Base-by-base conservation (phyloP, 495 filamentous ascomycete species). In the Talaromyces trachyspermus region DNA sequence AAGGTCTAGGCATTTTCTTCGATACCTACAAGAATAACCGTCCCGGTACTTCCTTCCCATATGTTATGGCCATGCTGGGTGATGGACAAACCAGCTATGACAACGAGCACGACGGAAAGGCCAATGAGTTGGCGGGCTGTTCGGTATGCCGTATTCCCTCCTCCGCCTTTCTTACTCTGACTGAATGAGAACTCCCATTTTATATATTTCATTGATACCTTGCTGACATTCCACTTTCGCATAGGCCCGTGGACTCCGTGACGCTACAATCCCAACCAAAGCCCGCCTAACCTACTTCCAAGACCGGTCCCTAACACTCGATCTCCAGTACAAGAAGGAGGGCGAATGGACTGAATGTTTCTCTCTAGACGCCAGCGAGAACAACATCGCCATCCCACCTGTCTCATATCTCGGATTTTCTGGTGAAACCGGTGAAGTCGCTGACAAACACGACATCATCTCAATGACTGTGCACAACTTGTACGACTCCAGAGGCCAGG, bases 11-110 rank as follows among this genome's bases (percentile, higher is more conserved):
- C 32, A 76, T 99, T 59, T 96, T 99, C 76, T 82, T 99, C 70
- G 94, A 99, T 62, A 99, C 94, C 38, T 99, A 99, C 74, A 99
- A 99, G 81, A 99, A 99, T 71, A 95, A 95, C 72, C 81, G 94
- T 14, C 94, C 94, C 7, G 94, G 94, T 8, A 83, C 85, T 14
- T 83, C 94, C 18, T 99, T 99, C 67, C 94, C 94, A 30, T 97
- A 95, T 57, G 85, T 99, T 55, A 95, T 96, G 89, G 94, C 94
- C 42, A 96, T 97, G 92, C 74, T 95, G 59, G 92, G 84, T 40
- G 92, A 99, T 64, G 89, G 92, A 24, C 69, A 86, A 61, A 95
- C 85, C 23, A 68, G 74, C 15, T 99, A 99, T 66, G 88, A 96
- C 68, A 87, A 96, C 65, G 84, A 81, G 52, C 90, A 91, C 55